These are phyloP conservation scores for Rhizopogon sp. DNA, from an alignment of 768 basidiomycete species.

Conservation along the genomic window DNA sequence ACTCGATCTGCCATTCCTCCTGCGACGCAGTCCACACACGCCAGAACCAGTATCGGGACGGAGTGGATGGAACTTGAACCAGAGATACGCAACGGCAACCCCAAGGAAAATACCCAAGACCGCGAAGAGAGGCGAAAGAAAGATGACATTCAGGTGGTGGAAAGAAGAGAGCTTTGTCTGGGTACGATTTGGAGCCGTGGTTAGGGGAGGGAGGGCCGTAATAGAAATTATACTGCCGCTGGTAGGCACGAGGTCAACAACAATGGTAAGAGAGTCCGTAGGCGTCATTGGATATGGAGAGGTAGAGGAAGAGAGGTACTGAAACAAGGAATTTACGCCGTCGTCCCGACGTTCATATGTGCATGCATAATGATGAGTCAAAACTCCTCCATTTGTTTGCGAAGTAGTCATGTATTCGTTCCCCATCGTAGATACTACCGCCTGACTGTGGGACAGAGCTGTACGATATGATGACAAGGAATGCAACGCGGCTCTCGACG, in stretches of 20 bases:
- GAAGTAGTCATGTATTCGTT: background rate
- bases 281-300: background rate
- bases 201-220: conserved; percentile 25
- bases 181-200: conserved; percentile 8
- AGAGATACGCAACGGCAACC: conserved; percentile 4
- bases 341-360: background rate
- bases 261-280: background rate
- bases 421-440: conserved; percentile 16
- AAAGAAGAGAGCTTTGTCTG: conserved; percentile 16
- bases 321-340: background rate
- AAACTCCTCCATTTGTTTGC: conserved; percentile 1
- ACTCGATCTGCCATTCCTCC: background rate
- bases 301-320: background rate
- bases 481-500: conserved; percentile 52
- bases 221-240: conserved; percentile 13
- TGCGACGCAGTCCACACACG: background rate
- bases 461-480: conserved; percentile 25
- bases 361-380: conserved; percentile 1
- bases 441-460: background rate
- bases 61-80: conserved; percentile 11
- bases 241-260: conserved; percentile 1
- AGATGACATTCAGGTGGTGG: conserved; percentile 20
- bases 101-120: conserved; percentile 21
- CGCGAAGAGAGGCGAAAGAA: conserved; percentile 22
- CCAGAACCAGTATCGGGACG: background rate